Conservation (phyloP, 1,139 yeast genomes). For the Sugiyamaella grinbergsii region DNA sequence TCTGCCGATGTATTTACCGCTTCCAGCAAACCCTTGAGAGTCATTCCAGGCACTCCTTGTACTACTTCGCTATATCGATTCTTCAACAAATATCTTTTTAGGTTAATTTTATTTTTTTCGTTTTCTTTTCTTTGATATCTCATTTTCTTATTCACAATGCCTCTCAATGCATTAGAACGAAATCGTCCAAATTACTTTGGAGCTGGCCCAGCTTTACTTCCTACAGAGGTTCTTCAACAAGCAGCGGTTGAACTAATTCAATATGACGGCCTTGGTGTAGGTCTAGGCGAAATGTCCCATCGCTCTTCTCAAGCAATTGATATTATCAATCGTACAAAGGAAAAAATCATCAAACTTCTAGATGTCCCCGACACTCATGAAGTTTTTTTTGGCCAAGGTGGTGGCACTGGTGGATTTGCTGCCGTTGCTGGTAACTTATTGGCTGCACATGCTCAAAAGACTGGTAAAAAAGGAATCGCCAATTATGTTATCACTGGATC, state of each 20-base stretch:
- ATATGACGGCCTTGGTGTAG: conserved; percentile 70
- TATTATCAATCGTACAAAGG: conserved; percentile 77
- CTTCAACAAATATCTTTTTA: too few species aligned
- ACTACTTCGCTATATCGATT: neutral
- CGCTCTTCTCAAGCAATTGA: conserved; percentile 81
- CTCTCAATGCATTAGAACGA: conserved; percentile 16
- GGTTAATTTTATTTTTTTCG: neutral
- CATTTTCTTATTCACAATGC: too few species aligned
- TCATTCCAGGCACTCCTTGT: neutral
- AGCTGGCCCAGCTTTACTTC: conserved; percentile 95
- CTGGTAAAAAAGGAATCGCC: conserved; percentile 67
- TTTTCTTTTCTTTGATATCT: neutral
- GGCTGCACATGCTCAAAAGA: conserved; percentile 69
- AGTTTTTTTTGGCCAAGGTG: conserved; percentile 93
- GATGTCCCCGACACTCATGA: conserved; percentile 89
- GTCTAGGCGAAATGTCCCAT: conserved; percentile 94
- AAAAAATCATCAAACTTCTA: conserved; percentile 61
- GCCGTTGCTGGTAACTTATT: conserved; percentile 80
- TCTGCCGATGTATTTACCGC: neutral
- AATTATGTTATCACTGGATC: conserved; percentile 90
- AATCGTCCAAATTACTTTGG: conserved; percentile 76
- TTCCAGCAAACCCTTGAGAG: neutral
- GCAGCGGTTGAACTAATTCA: conserved; percentile 82
- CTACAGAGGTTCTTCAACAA: conserved; percentile 77
- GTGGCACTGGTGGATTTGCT: conserved; percentile 95